phyloP scores from a whole-genome alignment of 768 basidiomycete species.

The Collybia mongolica region DNA sequence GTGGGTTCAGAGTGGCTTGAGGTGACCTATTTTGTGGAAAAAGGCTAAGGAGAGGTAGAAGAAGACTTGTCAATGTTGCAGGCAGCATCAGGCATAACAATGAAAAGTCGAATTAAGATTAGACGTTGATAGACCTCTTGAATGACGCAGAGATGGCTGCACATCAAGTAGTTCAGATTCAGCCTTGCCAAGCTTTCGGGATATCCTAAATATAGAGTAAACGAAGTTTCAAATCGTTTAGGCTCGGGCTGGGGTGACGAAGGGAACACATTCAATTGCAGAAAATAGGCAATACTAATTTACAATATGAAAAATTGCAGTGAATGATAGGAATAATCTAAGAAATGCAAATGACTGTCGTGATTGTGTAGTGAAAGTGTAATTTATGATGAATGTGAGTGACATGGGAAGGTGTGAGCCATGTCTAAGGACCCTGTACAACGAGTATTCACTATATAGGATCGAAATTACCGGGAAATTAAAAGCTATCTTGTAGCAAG shows the following conservation, averaged over 20 bases:
- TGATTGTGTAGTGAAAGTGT: not conserved
- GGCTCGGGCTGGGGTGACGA: too few species aligned
- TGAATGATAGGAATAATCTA: not conserved
- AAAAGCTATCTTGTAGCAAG: not conserved
- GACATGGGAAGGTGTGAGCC: too few species aligned
- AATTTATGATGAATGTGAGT: not conserved
- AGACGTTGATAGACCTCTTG: too few species aligned
- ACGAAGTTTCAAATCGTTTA: too few species aligned
- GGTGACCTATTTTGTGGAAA: slow-evolving; percentile 13
- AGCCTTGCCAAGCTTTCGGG: too few species aligned
- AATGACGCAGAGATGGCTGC: too few species aligned
- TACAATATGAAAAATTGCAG: not conserved
- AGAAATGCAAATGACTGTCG: too few species aligned
- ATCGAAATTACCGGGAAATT: too few species aligned
- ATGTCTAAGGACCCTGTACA: not conserved
- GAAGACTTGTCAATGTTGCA: slow-evolving; percentile 44
- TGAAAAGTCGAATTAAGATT: not conserved
- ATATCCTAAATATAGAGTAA: too few species aligned
- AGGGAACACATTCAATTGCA: too few species aligned
- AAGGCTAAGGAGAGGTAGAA: slow-evolving; percentile 40
- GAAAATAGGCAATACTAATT: not conserved
- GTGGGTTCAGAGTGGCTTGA: slow-evolving; percentile 3
- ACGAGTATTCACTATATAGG: not conserved
- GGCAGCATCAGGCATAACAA: slow-evolving; percentile 47
- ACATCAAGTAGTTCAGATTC: too few species aligned